Conservation (phyloP, 768 basidiomycete species). For the Rhodotorula toruloides region DNA sequence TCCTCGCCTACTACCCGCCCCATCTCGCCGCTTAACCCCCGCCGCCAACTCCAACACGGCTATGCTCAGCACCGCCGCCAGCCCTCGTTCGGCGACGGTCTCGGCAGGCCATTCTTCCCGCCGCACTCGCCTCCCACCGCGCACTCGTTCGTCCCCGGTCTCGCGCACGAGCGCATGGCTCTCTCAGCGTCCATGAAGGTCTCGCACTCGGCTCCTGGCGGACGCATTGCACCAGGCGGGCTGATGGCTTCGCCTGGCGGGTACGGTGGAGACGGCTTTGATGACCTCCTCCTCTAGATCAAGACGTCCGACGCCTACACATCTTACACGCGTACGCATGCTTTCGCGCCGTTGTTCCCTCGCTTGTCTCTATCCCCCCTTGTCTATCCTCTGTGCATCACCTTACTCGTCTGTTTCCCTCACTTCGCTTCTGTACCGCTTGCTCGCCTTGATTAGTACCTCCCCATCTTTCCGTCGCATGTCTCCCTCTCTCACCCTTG, state of each 20-base stretch:
- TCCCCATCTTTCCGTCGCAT: neutral
- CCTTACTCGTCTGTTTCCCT: neutral
- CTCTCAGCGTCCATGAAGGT: neutral
- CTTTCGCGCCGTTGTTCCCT: no score
- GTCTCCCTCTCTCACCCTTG: neutral
- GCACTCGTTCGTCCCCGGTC: neutral
- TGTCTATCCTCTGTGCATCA: no score
- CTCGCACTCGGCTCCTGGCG: neutral
- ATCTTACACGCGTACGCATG: no score
- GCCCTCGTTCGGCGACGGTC: conserved; percentile 7
- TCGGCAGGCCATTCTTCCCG: neutral
- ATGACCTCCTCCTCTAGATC: conserved; percentile 2
- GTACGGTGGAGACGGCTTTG: no score
- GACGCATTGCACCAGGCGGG: neutral
- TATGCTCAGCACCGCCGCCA: neutral
- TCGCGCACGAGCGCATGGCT: neutral
- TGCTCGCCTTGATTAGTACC: neutral
- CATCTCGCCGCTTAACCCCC: conserved; percentile 9
- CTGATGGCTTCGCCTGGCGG: no score
- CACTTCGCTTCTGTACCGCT: neutral
- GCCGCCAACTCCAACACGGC: neutral
- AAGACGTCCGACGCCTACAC: no score
- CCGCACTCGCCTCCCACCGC: conserved; percentile 2
- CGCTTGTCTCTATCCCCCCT: no score
- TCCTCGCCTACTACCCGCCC: conserved; percentile 8